A percentile compares a stretch with the other conserved stretches of the same genome.
These are phyloP conservation scores for Colletotrichum trifolii DNA, from an alignment of 2,329 filamentous ascomycete species.

Conservation along the genomic window DNA sequence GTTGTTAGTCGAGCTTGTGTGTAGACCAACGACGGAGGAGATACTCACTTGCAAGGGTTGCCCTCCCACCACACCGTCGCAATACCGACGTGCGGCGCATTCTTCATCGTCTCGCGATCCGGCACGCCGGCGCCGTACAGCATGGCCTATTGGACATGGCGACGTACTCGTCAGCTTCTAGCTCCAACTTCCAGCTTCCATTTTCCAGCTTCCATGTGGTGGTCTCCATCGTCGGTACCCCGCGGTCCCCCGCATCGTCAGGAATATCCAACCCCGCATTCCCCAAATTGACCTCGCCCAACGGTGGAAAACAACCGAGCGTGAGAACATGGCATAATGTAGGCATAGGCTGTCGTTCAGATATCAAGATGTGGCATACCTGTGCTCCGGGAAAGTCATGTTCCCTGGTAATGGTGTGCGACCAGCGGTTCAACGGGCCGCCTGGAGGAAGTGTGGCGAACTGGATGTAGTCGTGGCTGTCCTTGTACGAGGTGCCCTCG, in stretches of 20 bases:
- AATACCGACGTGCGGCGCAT: slow-evolving; percentile 88
- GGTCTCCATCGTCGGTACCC: slow-evolving; percentile 4
- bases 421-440: slow-evolving; percentile 82
- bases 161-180: slow-evolving; percentile 13
- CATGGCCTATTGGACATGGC: slow-evolving; percentile 74
- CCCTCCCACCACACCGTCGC: slow-evolving; percentile 98
- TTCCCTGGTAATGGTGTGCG: slow-evolving; percentile 80
- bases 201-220: not conserved
- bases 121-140: slow-evolving; percentile 93
- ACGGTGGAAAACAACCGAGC: not conserved
- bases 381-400: slow-evolving; percentile 95
- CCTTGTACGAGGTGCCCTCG: slow-evolving; percentile 49
- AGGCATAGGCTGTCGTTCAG: not conserved
- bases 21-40: not conserved
- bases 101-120: slow-evolving; percentile 86
- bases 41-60: slow-evolving; percentile 89
- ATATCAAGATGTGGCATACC: slow-evolving; percentile 56
- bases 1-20: slow-evolving; percentile 13
- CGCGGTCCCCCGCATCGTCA: slow-evolving; percentile 29
- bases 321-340: no score
- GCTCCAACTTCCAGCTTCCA: not conserved
- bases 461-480: slow-evolving; percentile 63
- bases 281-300: slow-evolving; percentile 22
- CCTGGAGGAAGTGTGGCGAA: slow-evolving; percentile 64
- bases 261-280: slow-evolving; percentile 21